Conservation (phyloP, 2,329 filamentous ascomycete genomes). For the Xylaria digitata region DNA sequence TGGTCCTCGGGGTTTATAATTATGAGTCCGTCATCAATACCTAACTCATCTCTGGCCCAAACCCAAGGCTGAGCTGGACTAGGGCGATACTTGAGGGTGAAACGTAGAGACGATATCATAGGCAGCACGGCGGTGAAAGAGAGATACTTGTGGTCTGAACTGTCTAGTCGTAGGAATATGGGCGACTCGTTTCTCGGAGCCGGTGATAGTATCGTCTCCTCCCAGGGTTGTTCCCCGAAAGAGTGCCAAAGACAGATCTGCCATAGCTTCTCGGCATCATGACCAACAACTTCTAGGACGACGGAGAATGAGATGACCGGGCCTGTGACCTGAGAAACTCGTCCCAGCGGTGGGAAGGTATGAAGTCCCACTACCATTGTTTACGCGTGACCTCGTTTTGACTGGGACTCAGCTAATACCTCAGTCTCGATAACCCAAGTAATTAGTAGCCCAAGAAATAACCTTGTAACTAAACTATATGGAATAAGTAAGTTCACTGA, state of each 20-base stretch:
- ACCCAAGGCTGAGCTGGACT: constrained; percentile 68
- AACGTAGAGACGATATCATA: constrained; percentile 64
- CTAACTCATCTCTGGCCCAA: constrained; percentile 75
- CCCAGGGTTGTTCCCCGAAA: constrained; percentile 65
- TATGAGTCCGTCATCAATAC: constrained; percentile 71
- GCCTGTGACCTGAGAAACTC: constrained; percentile 71
- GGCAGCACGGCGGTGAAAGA: constrained; percentile 67
- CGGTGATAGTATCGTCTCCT: constrained; percentile 60
- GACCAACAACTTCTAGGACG: constrained; percentile 72
- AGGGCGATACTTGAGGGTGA: constrained; percentile 77
- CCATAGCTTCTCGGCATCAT: constrained; percentile 69
- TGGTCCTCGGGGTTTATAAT: constrained; percentile 59
- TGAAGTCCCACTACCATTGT: constrained; percentile 55
- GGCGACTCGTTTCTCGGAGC: constrained; percentile 52
- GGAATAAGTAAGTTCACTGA: neutral
- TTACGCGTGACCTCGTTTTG: neutral
- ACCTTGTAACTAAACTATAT: neutral
- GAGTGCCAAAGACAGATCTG: constrained; percentile 81
- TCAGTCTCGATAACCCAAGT: neutral
- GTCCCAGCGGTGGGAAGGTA: constrained; percentile 78
- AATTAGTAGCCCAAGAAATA: neutral
- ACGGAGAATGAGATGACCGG: constrained; percentile 70
- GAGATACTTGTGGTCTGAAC: constrained; percentile 53
- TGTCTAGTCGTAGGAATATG: constrained; percentile 61
- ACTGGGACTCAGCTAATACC: neutral